Evolutionary conservation across 306 rosid genomes (phyloP).

Genomic region (Vicia villosa): DNA sequence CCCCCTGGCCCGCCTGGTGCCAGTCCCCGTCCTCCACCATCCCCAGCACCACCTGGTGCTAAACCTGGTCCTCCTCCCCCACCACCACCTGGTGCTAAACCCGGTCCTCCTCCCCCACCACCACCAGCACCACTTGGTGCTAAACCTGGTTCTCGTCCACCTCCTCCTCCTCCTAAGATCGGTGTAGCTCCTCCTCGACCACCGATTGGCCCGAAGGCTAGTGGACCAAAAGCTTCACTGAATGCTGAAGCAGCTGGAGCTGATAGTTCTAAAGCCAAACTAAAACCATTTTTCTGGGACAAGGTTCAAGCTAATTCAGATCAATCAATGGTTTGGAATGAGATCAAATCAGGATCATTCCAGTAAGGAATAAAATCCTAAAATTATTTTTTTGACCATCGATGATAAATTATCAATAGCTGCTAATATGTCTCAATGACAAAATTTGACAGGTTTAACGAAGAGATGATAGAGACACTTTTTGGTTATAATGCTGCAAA

Average conservation of each 20-base stretch:
- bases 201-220: slow-evolving; percentile 48
- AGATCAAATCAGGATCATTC: slow-evolving; percentile 92
- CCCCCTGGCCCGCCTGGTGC: background rate
- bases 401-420: slow-evolving; percentile 32
- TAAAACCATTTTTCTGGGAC: slow-evolving; percentile 99
- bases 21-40: slow-evolving; percentile 41
- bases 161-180: slow-evolving; percentile 50
- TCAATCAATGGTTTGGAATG: slow-evolving; percentile 99
- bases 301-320: slow-evolving; percentile 92
- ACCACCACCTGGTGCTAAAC: slow-evolving; percentile 31
- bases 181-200: slow-evolving; percentile 65
- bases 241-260: slow-evolving; percentile 48
- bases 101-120: slow-evolving; percentile 53
- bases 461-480: slow-evolving; percentile 92
- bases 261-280: slow-evolving; percentile 74
- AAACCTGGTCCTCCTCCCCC: slow-evolving; percentile 39
- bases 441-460: slow-evolving; percentile 69
- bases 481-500: slow-evolving; percentile 73
- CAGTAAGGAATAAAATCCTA: slow-evolving; percentile 67
- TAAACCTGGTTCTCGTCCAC: slow-evolving; percentile 53
- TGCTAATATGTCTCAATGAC: slow-evolving; percentile 35
- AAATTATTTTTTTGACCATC: slow-evolving; percentile 13
- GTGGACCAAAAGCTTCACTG: slow-evolving; percentile 34
- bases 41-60: slow-evolving; percentile 35
- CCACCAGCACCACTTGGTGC: slow-evolving; percentile 45